phyloP scores from a whole-genome alignment of 2,329 filamentous ascomycete genomes.

The Aspergillus sp. region DNA sequence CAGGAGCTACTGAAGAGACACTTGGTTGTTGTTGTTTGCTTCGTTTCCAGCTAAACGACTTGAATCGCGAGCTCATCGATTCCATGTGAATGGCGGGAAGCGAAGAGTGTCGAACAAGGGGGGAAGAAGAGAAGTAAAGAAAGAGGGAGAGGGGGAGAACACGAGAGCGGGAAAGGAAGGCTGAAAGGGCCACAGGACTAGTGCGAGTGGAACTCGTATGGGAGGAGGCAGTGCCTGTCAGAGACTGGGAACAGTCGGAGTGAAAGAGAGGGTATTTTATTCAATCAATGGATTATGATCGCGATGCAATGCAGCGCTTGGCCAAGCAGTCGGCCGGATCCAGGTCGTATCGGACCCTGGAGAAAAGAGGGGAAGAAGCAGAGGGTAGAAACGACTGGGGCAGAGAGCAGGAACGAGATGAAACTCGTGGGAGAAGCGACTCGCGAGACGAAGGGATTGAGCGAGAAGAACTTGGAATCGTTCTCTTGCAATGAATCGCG shows the following conservation, averaged over 20 bases:
- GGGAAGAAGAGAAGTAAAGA: conserved; percentile 13
- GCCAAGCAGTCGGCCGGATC: not conserved
- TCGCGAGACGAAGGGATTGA: conserved; percentile 4
- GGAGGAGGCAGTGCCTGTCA: conserved; percentile 18
- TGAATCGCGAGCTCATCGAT: conserved; percentile 54
- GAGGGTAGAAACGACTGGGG: conserved; percentile 3
- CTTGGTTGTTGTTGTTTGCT: conserved; percentile 46
- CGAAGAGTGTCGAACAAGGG: conserved; percentile 13
- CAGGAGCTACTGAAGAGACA: conserved; percentile 1
- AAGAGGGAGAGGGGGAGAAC: conserved; percentile 16
- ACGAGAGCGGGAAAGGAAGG: conserved; percentile 5
- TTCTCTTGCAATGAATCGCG: not conserved
- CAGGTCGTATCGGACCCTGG: not conserved
- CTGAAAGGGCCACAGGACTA: conserved; percentile 15
- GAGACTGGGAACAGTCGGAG: conserved; percentile 2
- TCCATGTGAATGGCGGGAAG: conserved; percentile 40
- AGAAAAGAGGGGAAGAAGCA: conserved; percentile 8
- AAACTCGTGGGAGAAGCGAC: not conserved
- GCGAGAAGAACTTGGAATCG: conserved; percentile 4
- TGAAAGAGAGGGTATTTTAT: conserved; percentile 1
- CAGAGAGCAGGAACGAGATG: conserved; percentile 10
- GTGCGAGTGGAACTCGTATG: conserved; percentile 13
- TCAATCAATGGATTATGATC: not conserved
- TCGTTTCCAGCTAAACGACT: conserved; percentile 50
- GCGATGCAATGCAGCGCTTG: conserved; percentile 9